Base-by-base conservation (phyloP, 2,329 filamentous ascomycete genomes). In the Diaporthe vaccinii region DNA sequence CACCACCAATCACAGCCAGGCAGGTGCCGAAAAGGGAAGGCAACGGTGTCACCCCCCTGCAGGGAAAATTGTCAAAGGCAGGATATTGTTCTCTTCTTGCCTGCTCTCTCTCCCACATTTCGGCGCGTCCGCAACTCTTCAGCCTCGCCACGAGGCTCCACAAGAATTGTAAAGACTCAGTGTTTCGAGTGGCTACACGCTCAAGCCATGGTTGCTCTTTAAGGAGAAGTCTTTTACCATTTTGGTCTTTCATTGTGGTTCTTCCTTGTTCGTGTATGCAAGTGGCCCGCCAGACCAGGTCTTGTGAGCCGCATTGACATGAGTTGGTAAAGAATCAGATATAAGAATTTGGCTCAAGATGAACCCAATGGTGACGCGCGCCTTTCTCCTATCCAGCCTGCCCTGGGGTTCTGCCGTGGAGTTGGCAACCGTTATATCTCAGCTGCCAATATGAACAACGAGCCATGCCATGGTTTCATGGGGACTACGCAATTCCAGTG, bases 1-100 rank as follows among this genome's bases (percentile, higher is more conserved):
- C 46, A 28, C 65, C 46, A 53, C 65, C 49, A 69, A 69, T 69
- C 49, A 69, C 65, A 69, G 65, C 15, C n/a, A 28, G 49, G 4
- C n/a, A n/a, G 46, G 28, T 34, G 65, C 65, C 65, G 31, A 69
- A 69, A 69, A 69, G 46, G 65, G 49, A 69, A 69, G 65, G 65
- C n/a, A 41, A 6, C n/a, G 15, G 9, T 39, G 9, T 20, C 9
- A 1, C 17, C 65, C 62, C 65, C 65, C 46, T 68, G 65, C 65
- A 28, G 49, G 4, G 25, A 17, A 8, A 15, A 17, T 28, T 8
- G 46, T 25, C 5, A 31, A 31, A 31, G 34, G 22, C 4, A 55
- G 36, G 20, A 14, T 15, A 25, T 39, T 55, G 9, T 25, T 36
- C 14, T 28, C 4, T 28, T 28, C 3, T 20, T 7, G 31, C 25